Percentiles rank a stretch among this genome's conserved stretches.
Evolutionary conservation across 202 grass and related monocot species (phyloP).

Genomic region (Dendrocalamus latiflorus): DNA sequence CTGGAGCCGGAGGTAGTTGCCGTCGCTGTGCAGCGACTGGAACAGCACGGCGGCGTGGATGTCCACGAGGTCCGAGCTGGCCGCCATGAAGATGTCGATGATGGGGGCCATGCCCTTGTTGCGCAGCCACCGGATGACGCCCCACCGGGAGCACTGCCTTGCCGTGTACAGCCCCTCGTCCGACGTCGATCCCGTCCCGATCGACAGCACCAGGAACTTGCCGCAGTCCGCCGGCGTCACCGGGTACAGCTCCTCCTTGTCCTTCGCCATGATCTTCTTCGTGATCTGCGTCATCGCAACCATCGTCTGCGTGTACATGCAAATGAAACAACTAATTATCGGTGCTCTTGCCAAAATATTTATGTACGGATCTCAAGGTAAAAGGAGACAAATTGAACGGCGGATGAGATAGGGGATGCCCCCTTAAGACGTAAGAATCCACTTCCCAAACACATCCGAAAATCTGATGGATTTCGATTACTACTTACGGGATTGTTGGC

Average conservation of each 20-base stretch:
- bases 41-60: constrained; percentile 41
- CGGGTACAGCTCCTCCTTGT: constrained; percentile 18
- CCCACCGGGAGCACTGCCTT: constrained; percentile 25
- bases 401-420: too few species aligned
- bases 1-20: constrained; percentile 44
- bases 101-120: constrained; percentile 41
- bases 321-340: neutral
- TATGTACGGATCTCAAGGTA: too few species aligned
- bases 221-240: constrained; percentile 18
- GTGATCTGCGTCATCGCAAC: constrained; percentile 43
- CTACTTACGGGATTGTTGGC: constrained; percentile 43
- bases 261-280: constrained; percentile 22
- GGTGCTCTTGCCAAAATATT: neutral
- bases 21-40: constrained; percentile 36
- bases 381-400: too few species aligned
- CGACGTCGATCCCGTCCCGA: constrained; percentile 40
- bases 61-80: constrained; percentile 45
- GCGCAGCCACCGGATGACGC: constrained; percentile 39
- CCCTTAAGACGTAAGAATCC: too few species aligned
- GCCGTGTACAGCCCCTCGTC: constrained; percentile 27
- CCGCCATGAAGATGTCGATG: constrained; percentile 49
- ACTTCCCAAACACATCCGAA: too few species aligned
- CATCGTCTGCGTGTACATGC: constrained; percentile 21
- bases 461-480: too few species aligned
- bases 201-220: constrained; percentile 38